These are phyloP conservation scores for Chlamydomonas reinhardtii DNA, from an alignment of 163 green algal genomes.

Conservation along the genomic window DNA sequence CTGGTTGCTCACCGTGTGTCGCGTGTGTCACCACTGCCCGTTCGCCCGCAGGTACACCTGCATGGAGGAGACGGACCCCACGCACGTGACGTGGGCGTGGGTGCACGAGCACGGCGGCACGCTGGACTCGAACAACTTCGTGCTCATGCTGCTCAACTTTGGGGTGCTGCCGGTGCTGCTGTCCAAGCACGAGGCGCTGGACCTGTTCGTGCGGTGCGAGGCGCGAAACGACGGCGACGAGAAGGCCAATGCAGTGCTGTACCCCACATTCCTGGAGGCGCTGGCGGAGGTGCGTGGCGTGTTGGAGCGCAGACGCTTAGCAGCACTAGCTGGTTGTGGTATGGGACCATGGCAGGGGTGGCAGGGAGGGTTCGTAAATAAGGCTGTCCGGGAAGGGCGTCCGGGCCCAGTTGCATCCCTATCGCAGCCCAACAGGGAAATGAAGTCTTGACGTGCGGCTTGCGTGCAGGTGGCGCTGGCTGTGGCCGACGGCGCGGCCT, in stretches of 20 bases:
- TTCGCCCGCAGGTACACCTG: constrained; percentile 26
- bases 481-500: constrained; percentile 15
- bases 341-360: too few relatives aligned
- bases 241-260: constrained; percentile 24
- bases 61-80: constrained; percentile 46
- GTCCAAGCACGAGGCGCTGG: constrained; percentile 42
- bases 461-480: constrained; percentile 25
- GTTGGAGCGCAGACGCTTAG: background rate
- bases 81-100: constrained; percentile 23
- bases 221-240: constrained; percentile 24
- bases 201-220: constrained; percentile 35
- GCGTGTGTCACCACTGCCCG: too few relatives aligned
- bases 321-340: too few relatives aligned
- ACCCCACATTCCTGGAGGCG: constrained; percentile 46
- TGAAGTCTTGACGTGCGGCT: background rate
- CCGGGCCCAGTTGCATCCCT: too few relatives aligned
- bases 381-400: too few relatives aligned
- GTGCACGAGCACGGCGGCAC: constrained; percentile 27
- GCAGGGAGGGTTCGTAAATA: too few relatives aligned
- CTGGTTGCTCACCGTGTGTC: too few relatives aligned
- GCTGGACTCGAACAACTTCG: constrained; percentile 29
- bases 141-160: constrained; percentile 58
- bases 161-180: constrained; percentile 45
- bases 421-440: background rate
- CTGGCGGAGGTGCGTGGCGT: constrained; percentile 26